Percentiles rank a stretch among this genome's conserved stretches.
These are phyloP conservation scores for Rhizopus arrhizus DNA, from an alignment of 371 early-diverging fungal genomes.

Conservation along the genomic window DNA sequence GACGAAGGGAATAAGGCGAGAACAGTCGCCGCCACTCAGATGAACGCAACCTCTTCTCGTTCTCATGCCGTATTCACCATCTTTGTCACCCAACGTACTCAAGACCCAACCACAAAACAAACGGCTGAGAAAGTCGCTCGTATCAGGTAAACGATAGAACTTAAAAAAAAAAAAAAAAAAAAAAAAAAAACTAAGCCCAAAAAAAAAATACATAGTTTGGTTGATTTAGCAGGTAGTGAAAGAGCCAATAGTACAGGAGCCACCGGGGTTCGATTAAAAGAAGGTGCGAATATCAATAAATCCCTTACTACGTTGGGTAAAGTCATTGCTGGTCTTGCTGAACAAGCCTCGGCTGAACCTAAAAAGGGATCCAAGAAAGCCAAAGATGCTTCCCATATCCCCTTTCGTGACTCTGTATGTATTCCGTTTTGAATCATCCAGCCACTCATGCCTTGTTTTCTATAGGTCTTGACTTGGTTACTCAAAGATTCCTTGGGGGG, in stretches of 20 bases:
- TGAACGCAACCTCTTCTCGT: conserved; percentile 90
- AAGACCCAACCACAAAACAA: conserved; percentile 55
- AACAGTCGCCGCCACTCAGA: conserved; percentile 91
- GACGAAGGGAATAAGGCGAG: conserved; percentile 83
- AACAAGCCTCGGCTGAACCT: conserved; percentile 47
- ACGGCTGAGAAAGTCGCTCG: conserved; percentile 72
- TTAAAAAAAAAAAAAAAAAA: neutral
- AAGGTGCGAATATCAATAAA: conserved; percentile 97
- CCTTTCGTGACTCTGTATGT: conserved; percentile 82
- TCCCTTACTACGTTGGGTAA: conserved; percentile 93
- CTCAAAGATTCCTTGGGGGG: conserved; percentile 90
- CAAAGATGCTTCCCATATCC: conserved; percentile 59
- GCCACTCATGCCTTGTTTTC: neutral
- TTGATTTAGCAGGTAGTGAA: conserved; percentile 93
- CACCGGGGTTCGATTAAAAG: conserved; percentile 89
- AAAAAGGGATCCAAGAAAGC: conserved; percentile 51
- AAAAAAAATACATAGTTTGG: conserved; percentile 46
- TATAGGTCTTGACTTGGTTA: conserved; percentile 77
- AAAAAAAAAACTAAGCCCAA: neutral
- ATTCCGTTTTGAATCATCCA: conserved; percentile 1
- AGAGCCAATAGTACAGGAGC: conserved; percentile 92
- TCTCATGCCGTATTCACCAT: conserved; percentile 93
- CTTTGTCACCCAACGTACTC: conserved; percentile 65
- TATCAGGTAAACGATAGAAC: conserved; percentile 51
- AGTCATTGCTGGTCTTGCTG: conserved; percentile 92